Evolutionary conservation across 2,329 filamentous ascomycete genomes (phyloP), one percentile per base, ranked within the genome.

Genomic region (Zasmidium cellare): DNA sequence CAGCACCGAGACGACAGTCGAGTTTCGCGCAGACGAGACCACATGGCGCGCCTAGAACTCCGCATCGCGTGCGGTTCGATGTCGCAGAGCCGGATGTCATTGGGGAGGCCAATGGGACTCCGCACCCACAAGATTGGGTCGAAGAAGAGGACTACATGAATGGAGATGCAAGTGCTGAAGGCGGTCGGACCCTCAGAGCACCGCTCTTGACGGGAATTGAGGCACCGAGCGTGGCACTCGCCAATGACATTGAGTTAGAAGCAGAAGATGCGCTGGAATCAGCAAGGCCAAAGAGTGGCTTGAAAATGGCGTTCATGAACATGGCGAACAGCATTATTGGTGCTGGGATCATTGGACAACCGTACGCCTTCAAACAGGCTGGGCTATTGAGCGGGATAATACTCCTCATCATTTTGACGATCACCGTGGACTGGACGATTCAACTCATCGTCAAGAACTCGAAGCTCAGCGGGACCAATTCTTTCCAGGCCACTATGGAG

Each of bases 311-410:
- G 2, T 97, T 99, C 67, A 96, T 97, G 92, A 99, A 99, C 77
- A 99, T 99, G 94, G 93, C 94, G 62, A 99, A 99, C 79, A 96
- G 90, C 68, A 99, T 99, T 73, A 97, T 99, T 61, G 86, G 86
- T 25, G 86, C 86, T 25, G 86, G 86, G 2, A 88, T 88, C 59
- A 88, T 88, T 66, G 86, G 81, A 24, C 94, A 99, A 76, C 92
- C 94, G 12, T 99, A 97, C 76, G 94, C 94, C n/a, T 88, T 99
- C 71, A 86, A 86, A 58, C 92, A 97, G 77, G 94, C 94, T 7
- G 94, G 94, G 6, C 83, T 99, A 67, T 73, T 90, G 16, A 88
- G 90, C 38, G 94, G 94, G 24, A 80, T 93, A 5, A 69, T 91
- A 48, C 82, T 99, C 56, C 83, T 99, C 19, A 76, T 96, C 23